Base-by-base conservation (phyloP, 768 basidiomycete species). In the Lentinula boryana region DNA sequence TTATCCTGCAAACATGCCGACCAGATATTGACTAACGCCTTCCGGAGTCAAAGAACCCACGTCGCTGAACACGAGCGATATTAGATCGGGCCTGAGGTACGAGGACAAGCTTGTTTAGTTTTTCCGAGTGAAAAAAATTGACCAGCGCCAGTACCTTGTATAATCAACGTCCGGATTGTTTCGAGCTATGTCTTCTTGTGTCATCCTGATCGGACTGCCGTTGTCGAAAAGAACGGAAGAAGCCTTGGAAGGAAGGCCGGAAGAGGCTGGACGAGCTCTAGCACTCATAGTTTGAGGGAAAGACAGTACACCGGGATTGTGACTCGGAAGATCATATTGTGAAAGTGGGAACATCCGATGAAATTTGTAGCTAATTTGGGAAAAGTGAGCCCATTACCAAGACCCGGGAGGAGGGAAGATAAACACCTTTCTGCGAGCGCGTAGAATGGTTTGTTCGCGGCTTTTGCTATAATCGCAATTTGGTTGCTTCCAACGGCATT, bases 401-500 rank as follows among this genome's bases (percentile, higher is more conserved):
- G 40, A 21, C 12, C 49, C 65, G 65, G 65, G 64, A 69, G 65
- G 68, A 55, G 49, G 18, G 52, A 49, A 41, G 40, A 57, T 56
- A 49, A 64, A 60, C 43, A 52, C 89, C 92, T 94, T 76, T 95
- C 94, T 32, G 94, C 93, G 38, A 95, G 80, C 55, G 93, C 95
- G 75, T 98, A 98, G 72, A 98, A 95, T 4, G 97, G 96, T 72
- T 96, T 97, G 68, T 93, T 91, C 60, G 90, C 84, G 41, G 93
- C 89, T 72, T 93, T 93, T 57, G 97, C 96, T 60, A 98, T 92
- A 69, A 97, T 89, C 3, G 97, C 96, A 66, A 98, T 94, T 75
- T 97, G 94, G 73, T 93, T 95, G 68, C 94, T 94, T 44, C 96
- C 96, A 40, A 98, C 90, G 56, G 90, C 92, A 69, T 95, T 95